Evolutionary conservation across 2,329 filamentous ascomycete species (phyloP).

Genomic region (Plenodomus tracheiphilus): DNA sequence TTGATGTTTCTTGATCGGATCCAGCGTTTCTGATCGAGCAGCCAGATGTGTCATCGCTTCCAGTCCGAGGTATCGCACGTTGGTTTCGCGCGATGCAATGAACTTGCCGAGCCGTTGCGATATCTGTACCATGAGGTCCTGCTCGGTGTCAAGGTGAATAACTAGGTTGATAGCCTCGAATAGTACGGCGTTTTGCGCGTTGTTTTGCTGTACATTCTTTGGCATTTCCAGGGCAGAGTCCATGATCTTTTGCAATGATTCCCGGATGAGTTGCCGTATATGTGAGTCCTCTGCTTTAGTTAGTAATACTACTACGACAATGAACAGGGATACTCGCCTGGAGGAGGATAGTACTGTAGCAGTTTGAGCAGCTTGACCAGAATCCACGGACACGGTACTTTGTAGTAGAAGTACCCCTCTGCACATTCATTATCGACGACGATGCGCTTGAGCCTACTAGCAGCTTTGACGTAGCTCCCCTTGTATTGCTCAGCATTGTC

Average conservation of each 20-base stretch:
- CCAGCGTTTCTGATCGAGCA: conserved; percentile 87
- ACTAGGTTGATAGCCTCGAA: conserved; percentile 99
- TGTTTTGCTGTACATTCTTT: conserved; percentile 99
- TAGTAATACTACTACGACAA: conserved; percentile 21
- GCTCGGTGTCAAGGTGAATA: conserved; percentile 95
- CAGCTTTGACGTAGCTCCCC: conserved; percentile 91
- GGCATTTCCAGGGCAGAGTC: conserved; percentile 89
- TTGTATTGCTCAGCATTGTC: conserved; percentile 94
- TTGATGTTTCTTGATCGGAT: conserved; percentile 98
- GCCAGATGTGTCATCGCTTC: conserved; percentile 99
- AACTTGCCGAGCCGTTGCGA: conserved; percentile 89
- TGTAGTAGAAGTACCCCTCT: conserved; percentile 95
- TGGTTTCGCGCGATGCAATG: conserved; percentile 95
- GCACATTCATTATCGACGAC: conserved; percentile 88
- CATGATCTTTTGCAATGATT: conserved; percentile 87
- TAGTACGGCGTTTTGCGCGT: conserved; percentile 94
- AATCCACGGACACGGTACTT: conserved; percentile 98
- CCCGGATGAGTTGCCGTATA: conserved; percentile 86
- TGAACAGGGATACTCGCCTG: conserved; percentile 58
- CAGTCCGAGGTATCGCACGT: conserved; percentile 91
- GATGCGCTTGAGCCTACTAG: conserved; percentile 84
- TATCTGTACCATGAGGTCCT: conserved; percentile 93
- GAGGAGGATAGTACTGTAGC: conserved; percentile 94
- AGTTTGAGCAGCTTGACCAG: conserved; percentile 92
- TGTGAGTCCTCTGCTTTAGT: conserved; percentile 76